A percentile compares a stretch with the other conserved stretches of the same genome.
Evolutionary conservation across 371 early-diverging fungal genomes (phyloP).

Genomic region (Mucor velutinosus): DNA sequence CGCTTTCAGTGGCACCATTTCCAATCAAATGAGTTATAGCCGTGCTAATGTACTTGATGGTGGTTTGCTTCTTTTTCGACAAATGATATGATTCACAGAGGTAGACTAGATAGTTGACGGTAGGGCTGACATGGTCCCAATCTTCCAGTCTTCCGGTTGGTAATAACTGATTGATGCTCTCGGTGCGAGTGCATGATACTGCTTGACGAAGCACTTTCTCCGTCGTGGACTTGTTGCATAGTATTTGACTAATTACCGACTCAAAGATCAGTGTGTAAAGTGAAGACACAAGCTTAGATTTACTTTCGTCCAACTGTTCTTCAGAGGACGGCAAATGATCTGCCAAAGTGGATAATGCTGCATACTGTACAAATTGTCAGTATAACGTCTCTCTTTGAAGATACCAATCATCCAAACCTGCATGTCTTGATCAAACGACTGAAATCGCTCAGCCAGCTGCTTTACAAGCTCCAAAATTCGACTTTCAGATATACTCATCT

Average conservation of each 20-base stretch:
- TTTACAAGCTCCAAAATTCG: constrained; percentile 42
- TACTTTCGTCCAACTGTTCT: constrained; percentile 18
- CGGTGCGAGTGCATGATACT: neutral
- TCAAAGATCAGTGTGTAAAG: constrained; percentile 20
- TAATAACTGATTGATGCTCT: neutral
- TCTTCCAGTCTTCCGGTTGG: constrained; percentile 4
- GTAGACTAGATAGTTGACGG: neutral
- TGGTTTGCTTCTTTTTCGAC: constrained; percentile 16
- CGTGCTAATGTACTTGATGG: constrained; percentile 13
- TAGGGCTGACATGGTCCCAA: constrained; percentile 2
- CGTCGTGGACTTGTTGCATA: neutral
- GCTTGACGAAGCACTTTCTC: constrained; percentile 19
- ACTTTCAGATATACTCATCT: constrained; percentile 44
- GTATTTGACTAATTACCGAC: neutral
- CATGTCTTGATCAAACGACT: neutral
- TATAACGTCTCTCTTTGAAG: too few relatives aligned
- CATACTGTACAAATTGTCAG: neutral
- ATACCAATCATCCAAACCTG: neutral
- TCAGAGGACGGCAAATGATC: neutral
- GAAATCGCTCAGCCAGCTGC: constrained; percentile 21
- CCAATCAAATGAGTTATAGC: constrained; percentile 6
- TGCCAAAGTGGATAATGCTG: neutral
- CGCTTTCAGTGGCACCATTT: neutral
- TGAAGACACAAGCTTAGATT: constrained; percentile 11
- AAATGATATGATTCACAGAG: constrained; percentile 17